Evolutionary conservation across 208 protist genomes (phyloP).

Genomic region (Wallacemonas rigidus): DNA sequence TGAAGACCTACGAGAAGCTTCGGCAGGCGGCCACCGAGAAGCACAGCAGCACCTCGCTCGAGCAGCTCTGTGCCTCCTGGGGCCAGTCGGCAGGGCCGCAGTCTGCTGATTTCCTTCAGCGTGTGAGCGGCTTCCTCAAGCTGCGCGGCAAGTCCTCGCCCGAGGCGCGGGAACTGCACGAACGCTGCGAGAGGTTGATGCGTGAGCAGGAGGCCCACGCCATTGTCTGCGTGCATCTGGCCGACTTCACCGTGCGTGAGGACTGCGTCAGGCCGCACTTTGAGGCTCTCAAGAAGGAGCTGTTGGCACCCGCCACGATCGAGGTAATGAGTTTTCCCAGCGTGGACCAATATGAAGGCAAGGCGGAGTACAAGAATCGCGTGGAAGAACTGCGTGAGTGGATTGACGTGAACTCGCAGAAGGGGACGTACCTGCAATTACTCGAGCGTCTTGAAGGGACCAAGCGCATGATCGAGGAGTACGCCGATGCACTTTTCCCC

Average conservation of each 20-base stretch:
- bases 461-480: slow-evolving; percentile 58
- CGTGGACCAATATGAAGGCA: slow-evolving; percentile 44
- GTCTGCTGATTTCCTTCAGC: slow-evolving; percentile 18
- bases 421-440: slow-evolving; percentile 65
- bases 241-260: slow-evolving; percentile 70
- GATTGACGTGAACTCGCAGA: slow-evolving; percentile 81
- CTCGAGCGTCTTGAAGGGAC: slow-evolving; percentile 62
- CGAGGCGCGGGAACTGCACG: slow-evolving; percentile 13
- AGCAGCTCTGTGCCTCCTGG: slow-evolving; percentile 52
- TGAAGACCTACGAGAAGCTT: slow-evolving; percentile 70
- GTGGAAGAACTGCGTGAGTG: slow-evolving; percentile 81
- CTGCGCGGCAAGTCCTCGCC: slow-evolving; percentile 20
- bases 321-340: slow-evolving; percentile 62
- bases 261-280: slow-evolving; percentile 66
- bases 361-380: slow-evolving; percentile 59
- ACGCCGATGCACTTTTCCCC: slow-evolving; percentile 58
- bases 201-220: slow-evolving; percentile 49
- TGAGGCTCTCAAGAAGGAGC: slow-evolving; percentile 54
- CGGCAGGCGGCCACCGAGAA: slow-evolving; percentile 32
- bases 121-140: slow-evolving; percentile 19
- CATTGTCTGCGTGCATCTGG: slow-evolving; percentile 68
- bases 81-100: slow-evolving; percentile 24
- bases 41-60: slow-evolving; percentile 40
- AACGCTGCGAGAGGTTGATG: slow-evolving; percentile 45
- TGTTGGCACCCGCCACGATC: slow-evolving; percentile 56